A percentile compares a stretch with the other conserved stretches of the same genome.
Evolutionary conservation across 352 stramenopile genomes (phyloP).

Genomic region (Lagenidium giganteum): DNA sequence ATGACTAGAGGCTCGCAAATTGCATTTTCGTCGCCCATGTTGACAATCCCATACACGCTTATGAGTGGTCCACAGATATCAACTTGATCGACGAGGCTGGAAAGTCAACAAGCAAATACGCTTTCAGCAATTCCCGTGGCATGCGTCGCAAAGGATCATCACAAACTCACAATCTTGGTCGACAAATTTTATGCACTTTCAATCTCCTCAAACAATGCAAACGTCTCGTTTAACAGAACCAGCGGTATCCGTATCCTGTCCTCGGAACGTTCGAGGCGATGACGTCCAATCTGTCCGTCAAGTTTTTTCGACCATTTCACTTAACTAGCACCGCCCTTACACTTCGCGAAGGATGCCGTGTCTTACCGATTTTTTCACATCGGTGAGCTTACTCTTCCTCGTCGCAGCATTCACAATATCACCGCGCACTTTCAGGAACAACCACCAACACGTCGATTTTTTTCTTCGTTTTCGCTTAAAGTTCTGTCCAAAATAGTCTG

Average conservation of each 20-base stretch:
- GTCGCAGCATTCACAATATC: too few relatives aligned
- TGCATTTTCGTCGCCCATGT: conserved; percentile 8
- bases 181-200: conserved; percentile 7
- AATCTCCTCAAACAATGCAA: conserved; percentile 10
- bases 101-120: conserved; percentile 6
- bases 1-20: conserved; percentile 16
- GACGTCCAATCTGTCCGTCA: conserved; percentile 11
- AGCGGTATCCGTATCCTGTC: conserved; percentile 4
- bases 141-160: conserved; percentile 1
- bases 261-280: conserved; percentile 3
- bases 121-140: conserved; percentile 8
- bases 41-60: conserved; percentile 16
- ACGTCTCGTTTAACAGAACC: conserved; percentile 14
- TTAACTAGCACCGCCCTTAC: conserved; percentile 6
- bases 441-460: too few relatives aligned
- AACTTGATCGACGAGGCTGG: conserved; percentile 4
- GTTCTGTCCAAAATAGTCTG: too few relatives aligned
- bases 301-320: conserved; percentile 11
- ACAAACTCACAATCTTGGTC: conserved; percentile 11
- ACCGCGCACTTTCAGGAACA: too few relatives aligned
- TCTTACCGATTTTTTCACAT: conserved; percentile 7
- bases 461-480: too few relatives aligned
- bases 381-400: too few relatives aligned
- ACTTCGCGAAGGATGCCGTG: conserved; percentile 14
- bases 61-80: conserved; percentile 12